A percentile compares a stretch with the other conserved stretches of the same genome.
Conservation (phyloP, 805 yeast genomes). For the Limtongia smithiae region DNA sequence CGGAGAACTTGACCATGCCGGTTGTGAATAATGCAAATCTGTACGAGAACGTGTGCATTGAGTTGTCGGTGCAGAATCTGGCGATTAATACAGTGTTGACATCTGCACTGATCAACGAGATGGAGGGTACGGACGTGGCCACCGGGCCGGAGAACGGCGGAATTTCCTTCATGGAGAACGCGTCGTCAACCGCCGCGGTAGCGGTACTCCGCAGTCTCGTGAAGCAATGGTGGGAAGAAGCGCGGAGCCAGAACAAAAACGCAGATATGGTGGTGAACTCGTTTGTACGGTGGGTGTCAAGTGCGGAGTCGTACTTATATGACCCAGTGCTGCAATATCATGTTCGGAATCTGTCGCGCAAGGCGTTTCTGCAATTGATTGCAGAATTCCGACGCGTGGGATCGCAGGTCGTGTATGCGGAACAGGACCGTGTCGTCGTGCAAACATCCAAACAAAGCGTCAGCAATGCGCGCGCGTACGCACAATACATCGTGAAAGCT, state of each 20-base stretch:
- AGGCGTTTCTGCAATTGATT: slow-evolving; percentile 72
- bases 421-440: slow-evolving; percentile 66
- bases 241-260: slow-evolving; percentile 57
- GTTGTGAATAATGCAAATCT: slow-evolving; percentile 72
- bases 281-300: slow-evolving; percentile 82
- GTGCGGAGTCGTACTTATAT: slow-evolving; percentile 66
- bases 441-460: slow-evolving; percentile 74
- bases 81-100: slow-evolving; percentile 83
- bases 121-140: slow-evolving; percentile 77
- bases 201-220: slow-evolving; percentile 67
- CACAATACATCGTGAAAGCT: slow-evolving; percentile 75
- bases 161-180: slow-evolving; percentile 64
- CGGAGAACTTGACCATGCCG: slow-evolving; percentile 65
- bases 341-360: slow-evolving; percentile 78
- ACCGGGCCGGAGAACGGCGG: slow-evolving; percentile 42
- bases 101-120: slow-evolving; percentile 77
- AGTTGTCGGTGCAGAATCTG: slow-evolving; percentile 71
- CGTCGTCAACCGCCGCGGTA: slow-evolving; percentile 75
- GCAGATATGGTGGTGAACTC: slow-evolving; percentile 83
- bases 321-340: slow-evolving; percentile 80
- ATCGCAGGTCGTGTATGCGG: slow-evolving; percentile 75
- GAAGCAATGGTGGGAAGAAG: slow-evolving; percentile 92
- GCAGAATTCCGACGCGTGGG: slow-evolving; percentile 78
- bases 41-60: slow-evolving; percentile 73
- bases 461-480: slow-evolving; percentile 85